phyloP scores from a whole-genome alignment of 2,329 filamentous ascomycete species.

The Nemania sp. region DNA sequence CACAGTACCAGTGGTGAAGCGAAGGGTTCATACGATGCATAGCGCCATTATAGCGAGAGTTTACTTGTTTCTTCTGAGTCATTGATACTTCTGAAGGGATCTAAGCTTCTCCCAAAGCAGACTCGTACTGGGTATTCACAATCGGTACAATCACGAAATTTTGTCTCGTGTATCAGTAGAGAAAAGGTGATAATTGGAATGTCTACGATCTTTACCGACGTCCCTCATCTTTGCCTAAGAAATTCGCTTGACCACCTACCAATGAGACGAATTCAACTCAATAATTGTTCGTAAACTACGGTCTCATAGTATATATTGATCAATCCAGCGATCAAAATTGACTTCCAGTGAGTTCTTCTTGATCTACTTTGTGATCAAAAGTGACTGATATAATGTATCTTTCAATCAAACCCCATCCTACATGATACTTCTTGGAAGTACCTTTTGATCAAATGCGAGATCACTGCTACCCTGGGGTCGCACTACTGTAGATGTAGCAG shows the following conservation, averaged over 20 bases:
- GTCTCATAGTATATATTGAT: conserved; percentile 20
- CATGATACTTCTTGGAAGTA: conserved; percentile 25
- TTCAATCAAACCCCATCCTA: conserved; percentile 25
- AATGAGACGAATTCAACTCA: conserved; percentile 11
- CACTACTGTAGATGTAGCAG: conserved; percentile 1
- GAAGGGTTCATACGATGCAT: neutral
- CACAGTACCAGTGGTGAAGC: conserved; percentile 22
- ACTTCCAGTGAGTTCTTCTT: conserved; percentile 26
- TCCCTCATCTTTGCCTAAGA: neutral
- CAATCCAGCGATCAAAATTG: conserved; percentile 9
- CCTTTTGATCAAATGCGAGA: conserved; percentile 30
- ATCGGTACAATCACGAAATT: conserved; percentile 19
- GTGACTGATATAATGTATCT: conserved; percentile 32
- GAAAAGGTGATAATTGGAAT: conserved; percentile 17
- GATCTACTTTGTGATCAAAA: conserved; percentile 30
- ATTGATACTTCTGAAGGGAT: conserved; percentile 8
- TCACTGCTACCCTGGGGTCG: conserved; percentile 13
- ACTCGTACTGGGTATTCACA: conserved; percentile 14
- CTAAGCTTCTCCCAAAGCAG: conserved; percentile 3
- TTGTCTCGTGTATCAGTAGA: conserved; percentile 4
- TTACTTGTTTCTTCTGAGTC: conserved; percentile 20
- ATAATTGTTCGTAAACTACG: neutral
- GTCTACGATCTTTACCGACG: conserved; percentile 32
- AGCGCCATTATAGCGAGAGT: neutral
- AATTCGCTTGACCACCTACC: conserved; percentile 9